These are phyloP conservation scores for Smittium culicis DNA, from an alignment of 371 early-diverging fungal genomes.

Conservation along the genomic window DNA sequence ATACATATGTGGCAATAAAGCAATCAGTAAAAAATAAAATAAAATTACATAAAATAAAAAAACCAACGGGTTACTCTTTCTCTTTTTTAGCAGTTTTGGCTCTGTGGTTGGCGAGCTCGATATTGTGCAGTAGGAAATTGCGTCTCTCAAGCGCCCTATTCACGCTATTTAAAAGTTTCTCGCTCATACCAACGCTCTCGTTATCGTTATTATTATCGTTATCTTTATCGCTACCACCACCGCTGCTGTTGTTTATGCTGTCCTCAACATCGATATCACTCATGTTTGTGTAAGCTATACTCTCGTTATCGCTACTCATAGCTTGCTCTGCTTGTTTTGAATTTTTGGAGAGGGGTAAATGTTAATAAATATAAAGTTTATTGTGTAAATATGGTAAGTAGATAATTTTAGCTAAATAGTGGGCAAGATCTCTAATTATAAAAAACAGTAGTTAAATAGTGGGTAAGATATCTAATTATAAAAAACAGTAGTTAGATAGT, in stretches of 20 bases:
- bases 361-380: no score
- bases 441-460: no score
- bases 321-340: no score
- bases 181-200: neutral
- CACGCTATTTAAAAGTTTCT: neutral
- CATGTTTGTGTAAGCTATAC: neutral
- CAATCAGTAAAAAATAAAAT: neutral
- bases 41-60: neutral
- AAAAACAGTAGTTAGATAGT: no score
- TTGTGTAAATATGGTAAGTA: no score
- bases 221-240: neutral
- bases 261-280: no score
- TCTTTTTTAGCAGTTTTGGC: conserved; percentile 19
- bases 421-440: no score
- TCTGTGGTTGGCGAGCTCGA: conserved; percentile 13
- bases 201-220: no score
- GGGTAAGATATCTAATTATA: no score
- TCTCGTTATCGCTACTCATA: neutral
- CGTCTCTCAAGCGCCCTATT: neutral
- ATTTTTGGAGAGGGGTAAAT: no score
- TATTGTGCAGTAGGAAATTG: conserved; percentile 15
- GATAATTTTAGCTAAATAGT: no score
- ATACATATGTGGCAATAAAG: neutral
- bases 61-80: conserved; percentile 18
- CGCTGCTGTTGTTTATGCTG: no score